These are phyloP conservation scores for Sutorius eximius DNA, from an alignment of 1,284 basidiomycete species.

Conservation along the genomic window DNA sequence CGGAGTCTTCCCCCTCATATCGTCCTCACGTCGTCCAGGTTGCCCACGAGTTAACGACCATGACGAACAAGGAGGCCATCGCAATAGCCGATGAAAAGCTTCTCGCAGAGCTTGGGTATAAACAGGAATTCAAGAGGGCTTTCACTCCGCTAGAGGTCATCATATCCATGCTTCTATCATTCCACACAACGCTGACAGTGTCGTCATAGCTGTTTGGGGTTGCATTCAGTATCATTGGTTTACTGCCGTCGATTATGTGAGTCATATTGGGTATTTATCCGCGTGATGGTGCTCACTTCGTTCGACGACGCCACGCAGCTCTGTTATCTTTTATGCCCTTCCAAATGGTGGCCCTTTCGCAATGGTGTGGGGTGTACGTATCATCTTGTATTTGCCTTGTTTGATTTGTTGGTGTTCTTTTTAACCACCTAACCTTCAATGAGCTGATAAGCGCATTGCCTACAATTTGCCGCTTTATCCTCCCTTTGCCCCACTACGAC, in stretches of 20 bases:
- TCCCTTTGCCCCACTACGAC: background rate
- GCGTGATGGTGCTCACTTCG: conserved; percentile 20
- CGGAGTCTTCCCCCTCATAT: background rate
- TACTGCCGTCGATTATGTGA: conserved; percentile 46
- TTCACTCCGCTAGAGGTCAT: conserved; percentile 61
- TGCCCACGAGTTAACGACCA: background rate
- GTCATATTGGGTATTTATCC: conserved; percentile 25
- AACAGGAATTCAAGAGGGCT: conserved; percentile 69
- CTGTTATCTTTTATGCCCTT: conserved; percentile 70
- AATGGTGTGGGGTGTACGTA: conserved; percentile 81
- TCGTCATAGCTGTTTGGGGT: conserved; percentile 38
- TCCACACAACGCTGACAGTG: background rate
- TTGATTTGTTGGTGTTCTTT: background rate
- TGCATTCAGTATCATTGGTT: conserved; percentile 43
- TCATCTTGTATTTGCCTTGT: background rate
- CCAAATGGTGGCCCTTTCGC: conserved; percentile 76
- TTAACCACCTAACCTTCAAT: background rate
- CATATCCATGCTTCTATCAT: background rate
- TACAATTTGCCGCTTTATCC: background rate
- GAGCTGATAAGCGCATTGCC: background rate
- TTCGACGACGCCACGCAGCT: conserved; percentile 41
- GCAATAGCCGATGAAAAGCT: conserved; percentile 37
- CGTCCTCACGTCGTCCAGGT: background rate
- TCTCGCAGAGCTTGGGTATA: conserved; percentile 58
- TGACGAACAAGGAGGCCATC: conserved; percentile 20